Conservation (phyloP, 1,139 yeast genomes). For the Taphrina wiesneri region DNA sequence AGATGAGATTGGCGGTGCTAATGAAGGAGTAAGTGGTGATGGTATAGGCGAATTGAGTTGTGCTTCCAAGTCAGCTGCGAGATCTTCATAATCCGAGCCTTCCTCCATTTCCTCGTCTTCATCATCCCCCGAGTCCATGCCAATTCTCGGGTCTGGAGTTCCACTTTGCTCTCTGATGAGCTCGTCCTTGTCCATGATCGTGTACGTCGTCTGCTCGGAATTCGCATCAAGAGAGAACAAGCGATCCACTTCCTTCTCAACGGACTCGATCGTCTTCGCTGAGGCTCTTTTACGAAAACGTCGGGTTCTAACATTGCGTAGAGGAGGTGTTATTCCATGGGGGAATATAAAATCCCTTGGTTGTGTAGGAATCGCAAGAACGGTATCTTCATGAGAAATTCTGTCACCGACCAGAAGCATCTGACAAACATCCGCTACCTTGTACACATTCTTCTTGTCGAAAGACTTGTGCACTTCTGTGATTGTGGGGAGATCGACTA, state of each 20-base stretch:
- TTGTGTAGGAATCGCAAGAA: conserved; percentile 49
- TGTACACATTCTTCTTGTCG: conserved; percentile 84
- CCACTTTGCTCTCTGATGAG: conserved; percentile 43
- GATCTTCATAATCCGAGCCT: conserved; percentile 41
- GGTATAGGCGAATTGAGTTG: conserved; percentile 38
- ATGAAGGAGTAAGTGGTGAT: conserved; percentile 2
- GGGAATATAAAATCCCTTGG: conserved; percentile 50
- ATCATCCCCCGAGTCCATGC: conserved; percentile 42
- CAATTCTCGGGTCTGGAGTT: conserved; percentile 42
- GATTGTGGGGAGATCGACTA: conserved; percentile 86
- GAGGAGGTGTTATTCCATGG: conserved; percentile 85
- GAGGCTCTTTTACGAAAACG: conserved; percentile 58
- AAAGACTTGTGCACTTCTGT: conserved; percentile 86
- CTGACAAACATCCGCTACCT: conserved; percentile 83
- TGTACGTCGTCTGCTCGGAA: conserved; percentile 79
- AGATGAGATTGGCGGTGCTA: neutral
- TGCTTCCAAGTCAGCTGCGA: conserved; percentile 44
- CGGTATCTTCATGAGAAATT: conserved; percentile 59
- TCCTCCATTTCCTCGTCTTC: conserved; percentile 31
- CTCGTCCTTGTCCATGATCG: conserved; percentile 60
- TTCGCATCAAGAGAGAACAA: conserved; percentile 73
- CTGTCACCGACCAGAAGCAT: conserved; percentile 73
- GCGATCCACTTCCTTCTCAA: conserved; percentile 77
- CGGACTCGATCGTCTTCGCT: conserved; percentile 57
- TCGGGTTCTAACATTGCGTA: conserved; percentile 57